phyloP scores from a whole-genome alignment of 1,284 basidiomycete species.

The Irpex sp. region DNA sequence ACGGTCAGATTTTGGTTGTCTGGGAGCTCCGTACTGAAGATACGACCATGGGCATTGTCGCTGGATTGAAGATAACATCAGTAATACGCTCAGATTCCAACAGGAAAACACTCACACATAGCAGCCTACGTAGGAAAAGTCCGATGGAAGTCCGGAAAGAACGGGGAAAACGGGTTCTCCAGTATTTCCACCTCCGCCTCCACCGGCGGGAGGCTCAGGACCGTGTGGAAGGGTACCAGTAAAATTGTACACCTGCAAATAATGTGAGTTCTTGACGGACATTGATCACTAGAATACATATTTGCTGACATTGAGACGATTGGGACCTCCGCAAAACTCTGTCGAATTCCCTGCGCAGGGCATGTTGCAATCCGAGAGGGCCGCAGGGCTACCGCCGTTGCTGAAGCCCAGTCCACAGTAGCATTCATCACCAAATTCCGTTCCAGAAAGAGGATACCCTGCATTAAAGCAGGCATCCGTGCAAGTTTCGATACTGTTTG shows the following conservation, averaged over 20 bases:
- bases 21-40: constrained; percentile 29
- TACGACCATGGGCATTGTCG: constrained; percentile 36
- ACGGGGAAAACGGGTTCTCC: constrained; percentile 40
- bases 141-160: constrained; percentile 42
- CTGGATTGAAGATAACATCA: constrained; percentile 16
- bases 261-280: background rate
- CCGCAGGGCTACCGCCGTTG: constrained; percentile 42
- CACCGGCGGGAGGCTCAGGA: constrained; percentile 32
- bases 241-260: constrained; percentile 53
- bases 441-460: constrained; percentile 55
- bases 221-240: constrained; percentile 52
- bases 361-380: constrained; percentile 58
- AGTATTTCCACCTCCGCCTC: constrained; percentile 33
- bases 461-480: constrained; percentile 57
- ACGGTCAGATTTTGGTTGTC: constrained; percentile 35
- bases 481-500: constrained; percentile 58
- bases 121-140: constrained; percentile 50
- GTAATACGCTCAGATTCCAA: background rate
- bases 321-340: constrained; percentile 67
- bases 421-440: constrained; percentile 45
- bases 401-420: constrained; percentile 49
- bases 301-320: constrained; percentile 27
- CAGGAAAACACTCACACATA: constrained; percentile 45
- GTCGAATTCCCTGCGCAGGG: constrained; percentile 53
- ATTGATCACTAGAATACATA: background rate